These are phyloP conservation scores for Plenodomus lindquistii DNA, from an alignment of 2,329 filamentous ascomycete species.

Conservation along the genomic window DNA sequence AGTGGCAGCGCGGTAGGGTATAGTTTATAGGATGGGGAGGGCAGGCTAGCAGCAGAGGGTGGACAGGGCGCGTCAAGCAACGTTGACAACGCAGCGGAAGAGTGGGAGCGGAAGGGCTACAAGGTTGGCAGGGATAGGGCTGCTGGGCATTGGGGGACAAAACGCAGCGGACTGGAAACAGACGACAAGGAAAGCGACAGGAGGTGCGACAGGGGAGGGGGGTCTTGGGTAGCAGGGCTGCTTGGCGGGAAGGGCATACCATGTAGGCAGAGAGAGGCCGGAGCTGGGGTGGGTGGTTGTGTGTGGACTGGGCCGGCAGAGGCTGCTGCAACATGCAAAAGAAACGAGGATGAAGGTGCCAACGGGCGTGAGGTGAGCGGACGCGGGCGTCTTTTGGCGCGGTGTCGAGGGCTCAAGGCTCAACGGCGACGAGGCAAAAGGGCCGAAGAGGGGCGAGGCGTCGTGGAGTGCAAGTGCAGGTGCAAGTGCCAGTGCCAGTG, in stretches of 20 bases:
- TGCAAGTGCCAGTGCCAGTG: no score
- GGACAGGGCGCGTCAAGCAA: conserved; percentile 22
- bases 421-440: conserved; percentile 36
- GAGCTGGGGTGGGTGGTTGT: conserved; percentile 37
- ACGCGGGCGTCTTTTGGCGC: conserved; percentile 13
- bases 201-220: conserved; percentile 36
- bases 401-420: conserved; percentile 27
- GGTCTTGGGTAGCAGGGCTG: conserved; percentile 37
- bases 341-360: conserved; percentile 40
- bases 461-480: no score
- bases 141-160: conserved; percentile 33
- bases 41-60: conserved; percentile 34
- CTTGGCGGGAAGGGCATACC: conserved; percentile 48
- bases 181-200: conserved; percentile 25
- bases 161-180: conserved; percentile 30
- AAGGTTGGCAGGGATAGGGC: conserved; percentile 38
- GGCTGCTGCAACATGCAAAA: conserved; percentile 45
- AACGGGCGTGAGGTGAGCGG: conserved; percentile 29
- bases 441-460: conserved; percentile 19
- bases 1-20: conserved; percentile 37
- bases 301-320: conserved; percentile 45
- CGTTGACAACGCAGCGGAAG: conserved; percentile 41
- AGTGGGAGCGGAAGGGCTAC: conserved; percentile 32
- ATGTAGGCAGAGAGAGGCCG: conserved; percentile 45
- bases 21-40: conserved; percentile 41